Evolutionary conservation across 352 stramenopile species (phyloP), one percentile per base, ranked within the genome.

Genomic region (Phytopythium delawarense): DNA sequence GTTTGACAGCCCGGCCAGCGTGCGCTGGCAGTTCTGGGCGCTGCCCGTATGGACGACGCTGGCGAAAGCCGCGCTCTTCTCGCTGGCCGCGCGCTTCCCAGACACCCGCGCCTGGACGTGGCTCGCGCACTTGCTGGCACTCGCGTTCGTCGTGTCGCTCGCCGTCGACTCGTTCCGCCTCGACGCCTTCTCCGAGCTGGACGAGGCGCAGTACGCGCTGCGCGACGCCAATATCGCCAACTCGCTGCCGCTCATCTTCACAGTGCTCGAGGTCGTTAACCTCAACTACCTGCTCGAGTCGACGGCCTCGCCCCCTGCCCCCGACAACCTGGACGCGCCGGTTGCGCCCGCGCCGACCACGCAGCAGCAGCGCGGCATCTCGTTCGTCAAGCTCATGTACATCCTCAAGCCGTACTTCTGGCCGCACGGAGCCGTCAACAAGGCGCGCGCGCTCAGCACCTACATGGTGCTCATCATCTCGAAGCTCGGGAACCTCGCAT

Each of bases 401-500:
- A 93, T 96, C 49, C 70, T 96, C 45, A 89, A 90, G 58, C 87
- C 87, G 21, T 95, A 95, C 74, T 95, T 95, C 62, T 95, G 80
- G 86, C 86, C 86, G 2, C 79, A 90, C 53, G 86, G 86, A 7
- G 70, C 79, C 32, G 46, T 59, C 37, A 93, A 95, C 66, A 85
- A 87, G 53, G 59, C 91, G 25, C 86, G 95, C 56, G 91, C 91
- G 18, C 83, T 84, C 25, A 88, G 88, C 58, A 99, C 96, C 12
- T 99, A 98, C 76, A 42, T 98, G 4, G 92, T 97, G 65, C 84
- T 99, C 9, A 84, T 93, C 64, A 45, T 86, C 15, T 94, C 87
- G 54, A 99, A 99, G 71, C 66, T 91, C 34, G 91, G 88, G 37
- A 98, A 95, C 66, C 69, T 99, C 21, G 75, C 77, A 34, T 81